phyloP scores from a whole-genome alignment of 192 early-diverging fungal genomes.

The Coemansia umbellata region DNA sequence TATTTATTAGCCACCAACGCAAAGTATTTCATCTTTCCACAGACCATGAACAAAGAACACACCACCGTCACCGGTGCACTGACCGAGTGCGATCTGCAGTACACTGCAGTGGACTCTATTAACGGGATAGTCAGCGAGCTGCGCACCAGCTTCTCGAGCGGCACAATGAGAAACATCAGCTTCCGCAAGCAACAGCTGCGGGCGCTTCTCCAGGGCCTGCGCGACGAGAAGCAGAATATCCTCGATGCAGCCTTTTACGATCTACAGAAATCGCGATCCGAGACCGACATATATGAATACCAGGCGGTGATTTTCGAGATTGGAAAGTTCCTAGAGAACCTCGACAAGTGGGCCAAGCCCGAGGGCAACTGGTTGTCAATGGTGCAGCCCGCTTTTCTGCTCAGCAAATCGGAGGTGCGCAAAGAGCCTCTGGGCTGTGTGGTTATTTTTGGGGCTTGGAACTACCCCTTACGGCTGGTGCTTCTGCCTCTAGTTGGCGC shows the following conservation, averaged over 20 bases:
- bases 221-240: constrained; percentile 56
- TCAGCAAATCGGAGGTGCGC: constrained; percentile 55
- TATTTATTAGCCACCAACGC: too few species aligned
- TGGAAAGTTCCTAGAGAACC: constrained; percentile 52
- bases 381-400: constrained; percentile 34
- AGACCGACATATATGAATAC: constrained; percentile 56
- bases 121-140: constrained; percentile 37
- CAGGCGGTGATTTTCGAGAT: constrained; percentile 54
- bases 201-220: constrained; percentile 56
- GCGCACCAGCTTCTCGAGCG: constrained; percentile 41
- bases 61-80: constrained; percentile 22
- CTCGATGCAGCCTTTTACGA: constrained; percentile 57
- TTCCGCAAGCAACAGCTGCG: constrained; percentile 59
- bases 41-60: constrained; percentile 31
- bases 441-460: constrained; percentile 68
- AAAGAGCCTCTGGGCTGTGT: constrained; percentile 78
- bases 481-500: constrained; percentile 75
- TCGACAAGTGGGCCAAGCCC: constrained; percentile 58
- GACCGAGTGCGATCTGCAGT: constrained; percentile 23
- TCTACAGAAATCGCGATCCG: constrained; percentile 54
- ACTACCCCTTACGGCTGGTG: constrained; percentile 63
- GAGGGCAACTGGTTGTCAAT: constrained; percentile 26
- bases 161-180: constrained; percentile 16
- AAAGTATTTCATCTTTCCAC: background rate
- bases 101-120: constrained; percentile 48